Base-by-base conservation (phyloP, 192 early-diverging fungal genomes). In the Umbelopsis sp. region DNA sequence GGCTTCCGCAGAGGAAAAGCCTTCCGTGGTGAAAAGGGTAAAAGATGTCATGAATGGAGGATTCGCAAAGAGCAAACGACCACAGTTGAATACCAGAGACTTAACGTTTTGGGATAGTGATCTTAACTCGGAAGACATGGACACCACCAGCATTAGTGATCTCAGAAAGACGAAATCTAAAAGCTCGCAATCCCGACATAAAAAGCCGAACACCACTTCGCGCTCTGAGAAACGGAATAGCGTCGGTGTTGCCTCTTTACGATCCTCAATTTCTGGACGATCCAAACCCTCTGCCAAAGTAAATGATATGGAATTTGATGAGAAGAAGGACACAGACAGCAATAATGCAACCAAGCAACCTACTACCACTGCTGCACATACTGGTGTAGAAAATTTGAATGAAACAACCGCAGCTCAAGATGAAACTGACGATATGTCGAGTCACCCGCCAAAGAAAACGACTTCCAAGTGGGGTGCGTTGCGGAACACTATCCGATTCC, bases 61-160 rank as follows among this genome's bases (percentile, higher is more conserved):
- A 12, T 49, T 49, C n/a, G 8, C 47, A 49, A 62, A 62, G 31
- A 34, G 12, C 31, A 62, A 62, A 26, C 56, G 56, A 4, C 56
- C 56, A 29, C 56, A 62, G 56, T 7, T 62, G 56, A 62, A 62
- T 31, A 62, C 31, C 20, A 29, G 56, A 62, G 56, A 62, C 20
- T 34, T 62, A 31, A 62, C 56, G 31, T 62, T 62, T 34, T 62
- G 56, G 56, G 56, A 62, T n/a, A 62, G 56, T 34, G 56, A 62
- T 62, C 17, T 62, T 6, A 62, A 17, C 16, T 62, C 56, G 17
- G 56, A 62, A 34, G 56, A 34, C n/a, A 62, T 62, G 56, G 56
- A 62, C n/a, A 62, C 56, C 31, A 36, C 56, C 56, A 62, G 56
- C 26, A 62, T 62, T 34, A 62, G 56, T 14, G 56, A 62, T 62